Evolutionary conservation across 139 green algal genomes (phyloP).

Genomic region (Chlamydomonas sp.): DNA sequence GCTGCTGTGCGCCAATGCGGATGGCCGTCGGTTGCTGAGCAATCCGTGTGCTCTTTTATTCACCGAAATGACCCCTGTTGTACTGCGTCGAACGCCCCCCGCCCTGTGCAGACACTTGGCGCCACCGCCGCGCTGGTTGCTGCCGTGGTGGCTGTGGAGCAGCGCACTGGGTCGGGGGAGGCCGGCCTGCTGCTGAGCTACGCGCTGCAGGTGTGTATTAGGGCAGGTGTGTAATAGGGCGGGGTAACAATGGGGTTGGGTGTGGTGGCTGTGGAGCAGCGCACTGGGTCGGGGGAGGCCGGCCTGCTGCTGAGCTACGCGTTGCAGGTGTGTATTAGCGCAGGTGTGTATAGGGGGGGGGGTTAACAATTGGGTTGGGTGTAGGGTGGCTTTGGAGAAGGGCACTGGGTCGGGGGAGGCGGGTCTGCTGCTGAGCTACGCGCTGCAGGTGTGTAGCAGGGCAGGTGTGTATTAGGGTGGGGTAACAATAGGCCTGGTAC

Average conservation of each 20-base stretch:
- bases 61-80: neutral
- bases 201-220: slow-evolving; percentile 52
- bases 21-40: neutral
- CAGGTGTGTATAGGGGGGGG: no score
- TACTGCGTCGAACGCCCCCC: neutral
- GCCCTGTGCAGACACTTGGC: slow-evolving; percentile 33
- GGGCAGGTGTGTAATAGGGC: no score
- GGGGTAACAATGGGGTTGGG: neutral
- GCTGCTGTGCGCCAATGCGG: no score
- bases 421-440: slow-evolving; percentile 71
- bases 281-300: slow-evolving; percentile 45
- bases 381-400: slow-evolving; percentile 74
- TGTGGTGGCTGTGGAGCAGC: slow-evolving; percentile 71
- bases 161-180: slow-evolving; percentile 52
- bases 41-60: neutral
- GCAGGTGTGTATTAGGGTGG: neutral
- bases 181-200: slow-evolving; percentile 71
- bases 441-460: slow-evolving; percentile 45
- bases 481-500: neutral
- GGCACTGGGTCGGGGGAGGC: slow-evolving; percentile 47
- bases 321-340: slow-evolving; percentile 44
- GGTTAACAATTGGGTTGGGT: neutral
- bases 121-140: slow-evolving; percentile 62
- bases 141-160: slow-evolving; percentile 71
- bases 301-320: slow-evolving; percentile 71